phyloP scores from a whole-genome alignment of 352 stramenopile species.

The Pythium volutum region DNA sequence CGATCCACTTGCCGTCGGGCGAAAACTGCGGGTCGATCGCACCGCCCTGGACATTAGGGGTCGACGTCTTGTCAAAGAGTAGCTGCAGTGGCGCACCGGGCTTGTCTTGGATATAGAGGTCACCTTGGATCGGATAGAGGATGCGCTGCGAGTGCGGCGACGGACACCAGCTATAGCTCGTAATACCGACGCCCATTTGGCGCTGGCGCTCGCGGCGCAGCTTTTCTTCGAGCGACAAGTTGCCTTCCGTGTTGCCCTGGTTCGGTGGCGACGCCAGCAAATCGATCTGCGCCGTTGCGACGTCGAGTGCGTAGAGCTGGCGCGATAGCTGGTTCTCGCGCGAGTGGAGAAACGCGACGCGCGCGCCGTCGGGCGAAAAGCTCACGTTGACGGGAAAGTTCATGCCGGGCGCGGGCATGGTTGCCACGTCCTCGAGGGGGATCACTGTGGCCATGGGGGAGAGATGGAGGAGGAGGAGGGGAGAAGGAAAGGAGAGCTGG shows the following conservation, averaged over 20 bases:
- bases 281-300: slow-evolving; percentile 45
- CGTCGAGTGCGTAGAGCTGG: slow-evolving; percentile 83
- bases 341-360: slow-evolving; percentile 87
- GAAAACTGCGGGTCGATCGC: slow-evolving; percentile 94
- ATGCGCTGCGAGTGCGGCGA: slow-evolving; percentile 58
- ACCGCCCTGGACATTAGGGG: slow-evolving; percentile 49
- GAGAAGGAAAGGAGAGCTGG: background rate
- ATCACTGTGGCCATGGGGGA: slow-evolving; percentile 42
- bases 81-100: slow-evolving; percentile 62
- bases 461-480: background rate
- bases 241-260: slow-evolving; percentile 80
- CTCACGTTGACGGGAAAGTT: slow-evolving; percentile 73
- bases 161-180: slow-evolving; percentile 86
- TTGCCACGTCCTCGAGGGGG: slow-evolving; percentile 84
- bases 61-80: slow-evolving; percentile 87
- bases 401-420: slow-evolving; percentile 82
- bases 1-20: slow-evolving; percentile 90
- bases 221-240: slow-evolving; percentile 89
- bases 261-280: slow-evolving; percentile 68
- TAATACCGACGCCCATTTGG: slow-evolving; percentile 91
- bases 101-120: slow-evolving; percentile 92
- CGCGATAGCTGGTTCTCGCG: slow-evolving; percentile 73
- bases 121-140: slow-evolving; percentile 90
- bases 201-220: slow-evolving; percentile 88
- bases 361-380: slow-evolving; percentile 80